Evolutionary conservation across 1,139 yeast species (phyloP).

Genomic region (Magnusiomyces paraingens): DNA sequence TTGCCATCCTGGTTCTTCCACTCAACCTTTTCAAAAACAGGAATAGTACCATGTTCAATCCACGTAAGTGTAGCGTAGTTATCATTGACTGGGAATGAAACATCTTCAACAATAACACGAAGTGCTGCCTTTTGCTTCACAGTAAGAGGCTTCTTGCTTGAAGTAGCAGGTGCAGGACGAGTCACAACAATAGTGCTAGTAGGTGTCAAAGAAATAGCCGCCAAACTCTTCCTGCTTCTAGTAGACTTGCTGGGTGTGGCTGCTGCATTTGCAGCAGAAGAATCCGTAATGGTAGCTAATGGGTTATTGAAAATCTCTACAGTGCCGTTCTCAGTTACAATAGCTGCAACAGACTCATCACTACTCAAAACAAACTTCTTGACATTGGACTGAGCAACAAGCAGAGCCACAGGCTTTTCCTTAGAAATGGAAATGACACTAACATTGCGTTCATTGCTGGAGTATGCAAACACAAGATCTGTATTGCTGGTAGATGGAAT

Average conservation of each 20-base stretch:
- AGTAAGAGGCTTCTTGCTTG: slow-evolving; percentile 11
- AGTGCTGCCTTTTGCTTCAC: slow-evolving; percentile 29
- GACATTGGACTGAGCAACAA: slow-evolving; percentile 63
- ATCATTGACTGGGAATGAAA: slow-evolving; percentile 31
- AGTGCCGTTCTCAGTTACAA: slow-evolving; percentile 56
- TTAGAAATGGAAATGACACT: slow-evolving; percentile 54
- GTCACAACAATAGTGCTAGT: slow-evolving; percentile 21
- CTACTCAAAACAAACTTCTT: slow-evolving; percentile 34
- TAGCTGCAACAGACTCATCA: slow-evolving; percentile 43
- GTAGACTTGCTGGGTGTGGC: slow-evolving; percentile 16
- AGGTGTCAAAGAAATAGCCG: slow-evolving; percentile 21
- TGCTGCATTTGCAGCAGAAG: slow-evolving; percentile 7
- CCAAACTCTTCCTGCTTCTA: slow-evolving; percentile 31
- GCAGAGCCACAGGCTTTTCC: slow-evolving; percentile 40
- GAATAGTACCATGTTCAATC: slow-evolving; percentile 64
- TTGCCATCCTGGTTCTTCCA: slow-evolving; percentile 42
- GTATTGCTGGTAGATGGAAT: slow-evolving; percentile 15
- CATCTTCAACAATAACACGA: slow-evolving; percentile 32
- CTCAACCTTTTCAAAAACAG: slow-evolving; percentile 54
- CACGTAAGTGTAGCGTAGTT: slow-evolving; percentile 50
- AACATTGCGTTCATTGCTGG: slow-evolving; percentile 71
- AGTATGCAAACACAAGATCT: slow-evolving; percentile 51
- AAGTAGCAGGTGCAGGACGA: slow-evolving; percentile 20
- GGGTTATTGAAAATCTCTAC: slow-evolving; percentile 61
- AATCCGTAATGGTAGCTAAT: slow-evolving; percentile 27